Evolutionary conservation across 805 yeast genomes (phyloP), one percentile per base, ranked within the genome.

Genomic region (Debaryomyces tyrocola): DNA sequence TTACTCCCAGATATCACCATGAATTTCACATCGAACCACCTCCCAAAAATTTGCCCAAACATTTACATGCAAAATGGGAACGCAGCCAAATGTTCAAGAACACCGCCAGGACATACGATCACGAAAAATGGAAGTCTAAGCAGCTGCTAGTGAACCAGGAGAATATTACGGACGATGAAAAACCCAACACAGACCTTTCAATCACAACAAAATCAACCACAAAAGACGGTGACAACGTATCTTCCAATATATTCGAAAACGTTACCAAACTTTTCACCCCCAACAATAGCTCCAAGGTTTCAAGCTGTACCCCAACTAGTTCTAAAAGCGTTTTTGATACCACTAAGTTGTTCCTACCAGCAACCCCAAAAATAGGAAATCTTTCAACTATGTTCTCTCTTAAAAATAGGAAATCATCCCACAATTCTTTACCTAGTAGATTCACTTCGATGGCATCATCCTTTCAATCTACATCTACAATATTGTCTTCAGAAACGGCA

Each of bases 1-100:
- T 28, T 20, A 27, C 42, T 4, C 43, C 46, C 11, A 33, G 36
- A 17, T 46, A 45, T 20, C 40, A 51, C 14, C 55, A 53, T 38
- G 49, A 54, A 9, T 55, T 48, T 35, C 29, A 41, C 15, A 27
- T 50, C 5, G 40, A 35, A 7, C 36, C 45, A 5, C 58, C 58
- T 15, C 54, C 57, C 2, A 39, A 48, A 24, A 24, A 18, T 9
- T 40, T 51, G 4, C 55, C 58, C n/a, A 48, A 47, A 20, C 41
- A 46, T 4, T 20, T 42, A 8, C 48, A 50, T 37, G 49, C 46
- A 1, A 56, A 56, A 46, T 55, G 57, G 57, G 56, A 56, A 40
- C 51, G 60, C 40, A 56, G 54, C 9, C 57, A 55, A 41, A 51
- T 53, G 51, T 36, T 55, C 33, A 50, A 51, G 41, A 51, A 55